These are phyloP conservation scores for Dictyostelium firmibasis DNA, from an alignment of 78 protist species.

Conservation along the genomic window DNA sequence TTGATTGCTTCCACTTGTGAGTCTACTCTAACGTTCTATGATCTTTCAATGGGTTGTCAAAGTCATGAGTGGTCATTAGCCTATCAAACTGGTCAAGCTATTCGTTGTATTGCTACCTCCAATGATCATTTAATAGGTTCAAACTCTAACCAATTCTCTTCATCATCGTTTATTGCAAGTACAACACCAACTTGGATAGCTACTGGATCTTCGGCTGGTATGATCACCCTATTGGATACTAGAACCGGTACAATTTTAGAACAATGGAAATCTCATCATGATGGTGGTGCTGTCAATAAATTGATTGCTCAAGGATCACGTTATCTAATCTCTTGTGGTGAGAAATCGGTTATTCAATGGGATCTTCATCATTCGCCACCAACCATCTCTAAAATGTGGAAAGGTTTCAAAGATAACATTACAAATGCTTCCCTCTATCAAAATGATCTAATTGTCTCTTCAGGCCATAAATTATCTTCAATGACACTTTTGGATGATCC, in stretches of 20 bases:
- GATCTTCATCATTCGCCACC: constrained; percentile 50
- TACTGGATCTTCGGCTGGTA: constrained; percentile 26
- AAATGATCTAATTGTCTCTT: constrained; percentile 34
- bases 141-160: background rate
- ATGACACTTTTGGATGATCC: constrained; percentile 50
- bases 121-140: constrained; percentile 26
- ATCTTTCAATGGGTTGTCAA: constrained; percentile 19
- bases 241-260: constrained; percentile 66
- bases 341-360: constrained; percentile 76
- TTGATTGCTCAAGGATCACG: constrained; percentile 43
- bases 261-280: constrained; percentile 50
- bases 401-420: constrained; percentile 61
- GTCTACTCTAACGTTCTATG: background rate
- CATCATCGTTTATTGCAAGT: background rate
- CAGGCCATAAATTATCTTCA: constrained; percentile 29
- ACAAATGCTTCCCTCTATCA: constrained; percentile 1
- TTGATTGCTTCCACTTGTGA: constrained; percentile 35
- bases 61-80: constrained; percentile 51
- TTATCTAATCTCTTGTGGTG: constrained; percentile 47
- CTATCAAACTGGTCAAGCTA: constrained; percentile 23
- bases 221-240: constrained; percentile 30
- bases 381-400: constrained; percentile 46
- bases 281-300: constrained; percentile 40
- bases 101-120: constrained; percentile 61
- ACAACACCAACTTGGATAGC: constrained; percentile 71